Percentiles rank a stretch among this genome's conserved stretches.
Conservation (phyloP, 2,329 filamentous ascomycete species). For the Arthrobotrys megalospora region DNA sequence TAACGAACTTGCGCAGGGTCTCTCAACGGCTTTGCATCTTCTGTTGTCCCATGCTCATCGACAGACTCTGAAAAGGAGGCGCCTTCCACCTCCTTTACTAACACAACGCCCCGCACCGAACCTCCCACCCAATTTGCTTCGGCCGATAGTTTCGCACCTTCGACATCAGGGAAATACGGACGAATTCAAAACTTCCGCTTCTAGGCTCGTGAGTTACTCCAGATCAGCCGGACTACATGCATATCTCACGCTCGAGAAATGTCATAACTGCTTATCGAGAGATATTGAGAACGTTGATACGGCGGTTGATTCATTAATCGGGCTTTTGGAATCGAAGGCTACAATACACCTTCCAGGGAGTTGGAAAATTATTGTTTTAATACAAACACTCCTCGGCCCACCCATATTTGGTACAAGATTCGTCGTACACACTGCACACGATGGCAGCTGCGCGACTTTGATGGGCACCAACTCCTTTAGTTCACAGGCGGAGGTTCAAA, state of each 20-base stretch:
- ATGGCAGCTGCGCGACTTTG: constrained; percentile 63
- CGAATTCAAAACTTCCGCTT: constrained; percentile 59
- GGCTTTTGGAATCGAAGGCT: constrained; percentile 69
- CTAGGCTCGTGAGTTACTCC: constrained; percentile 63
- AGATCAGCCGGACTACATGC: constrained; percentile 62
- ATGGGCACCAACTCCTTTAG: constrained; percentile 64
- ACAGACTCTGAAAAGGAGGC: constrained; percentile 79
- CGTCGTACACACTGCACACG: constrained; percentile 63
- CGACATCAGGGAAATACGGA: constrained; percentile 61
- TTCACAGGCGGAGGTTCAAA: constrained; percentile 62
- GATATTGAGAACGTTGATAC: constrained; percentile 66
- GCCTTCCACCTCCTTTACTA: constrained; percentile 75
- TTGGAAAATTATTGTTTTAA: constrained; percentile 63
- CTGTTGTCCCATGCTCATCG: constrained; percentile 85
- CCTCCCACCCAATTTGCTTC: constrained; percentile 73
- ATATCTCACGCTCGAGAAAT: constrained; percentile 58
- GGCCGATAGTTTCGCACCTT: constrained; percentile 69
- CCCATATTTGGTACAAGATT: constrained; percentile 63
- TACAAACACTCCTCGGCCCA: constrained; percentile 62
- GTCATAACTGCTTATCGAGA: constrained; percentile 61
- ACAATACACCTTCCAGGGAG: constrained; percentile 66
- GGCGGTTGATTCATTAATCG: constrained; percentile 68
- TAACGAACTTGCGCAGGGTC: constrained; percentile 75
- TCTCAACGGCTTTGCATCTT: constrained; percentile 79
- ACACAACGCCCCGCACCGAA: constrained; percentile 70